Base-by-base conservation (phyloP, 768 basidiomycete genomes). In the Lactarius sp. region DNA sequence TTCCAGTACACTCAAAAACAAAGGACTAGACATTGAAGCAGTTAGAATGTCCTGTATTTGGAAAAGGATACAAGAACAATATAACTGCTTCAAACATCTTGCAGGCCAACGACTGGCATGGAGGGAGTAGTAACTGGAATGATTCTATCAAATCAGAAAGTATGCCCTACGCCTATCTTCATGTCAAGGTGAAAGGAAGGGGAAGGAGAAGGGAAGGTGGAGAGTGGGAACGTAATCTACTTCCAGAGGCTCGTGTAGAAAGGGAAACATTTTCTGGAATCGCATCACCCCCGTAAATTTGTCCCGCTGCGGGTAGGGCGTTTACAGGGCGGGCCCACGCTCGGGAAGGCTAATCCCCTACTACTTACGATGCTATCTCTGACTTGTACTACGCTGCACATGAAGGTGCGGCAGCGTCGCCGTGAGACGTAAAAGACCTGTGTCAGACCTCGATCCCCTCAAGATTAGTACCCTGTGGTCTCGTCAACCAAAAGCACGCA, bases 371-470 rank as follows among this genome's bases (percentile, higher is more conserved):
- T 22, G 13, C 31, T 14, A 20, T 18, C 18, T 12, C 16, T n/a
- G 44, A 10, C n/a, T 10, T 33, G 5, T 27, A 56, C 36, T 33
- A 13, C 42, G 14, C 44, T 8, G 44, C 39, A 36, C 27, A 31
- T 13, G 8, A 53, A 8, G 37, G 18, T 47, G 39, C 20, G 4
- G 36, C 34, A 49, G n/a, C 14, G 42, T 12, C 16, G 20, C 50
- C 13, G 20, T 20, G 33, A 22, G 10, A 22, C 12, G 20, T 56
- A 44, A 34, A 5, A 31, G n/a, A 22, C 8, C n/a, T 8, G 8
- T 18, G 9, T 73, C 76, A 93, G 20, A 93, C 80, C 73, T 92
- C 90, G 61, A 92, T 91, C 10, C 86, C 89, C 73, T 94, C 91
- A 61, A 92, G 71, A 73, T 90, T 93, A 9, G 90, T 94, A 39